Conservation (phyloP, 2,329 filamentous ascomycete species). For the Pseudocercospora pini-densiflorae region DNA sequence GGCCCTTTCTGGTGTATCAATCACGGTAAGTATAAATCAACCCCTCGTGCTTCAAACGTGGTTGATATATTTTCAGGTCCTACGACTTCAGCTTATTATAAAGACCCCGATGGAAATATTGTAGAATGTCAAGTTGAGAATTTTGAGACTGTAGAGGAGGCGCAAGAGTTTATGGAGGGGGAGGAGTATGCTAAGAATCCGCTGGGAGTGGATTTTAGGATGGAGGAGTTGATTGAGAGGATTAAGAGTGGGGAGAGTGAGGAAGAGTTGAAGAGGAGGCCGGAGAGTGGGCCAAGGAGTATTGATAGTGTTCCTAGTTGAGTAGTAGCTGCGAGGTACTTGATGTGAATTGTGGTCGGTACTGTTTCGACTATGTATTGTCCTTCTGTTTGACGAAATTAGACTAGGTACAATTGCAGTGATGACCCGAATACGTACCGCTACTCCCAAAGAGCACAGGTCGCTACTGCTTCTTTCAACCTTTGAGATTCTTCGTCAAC, state of each 20-base stretch:
- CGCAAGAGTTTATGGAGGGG: slow-evolving; percentile 46
- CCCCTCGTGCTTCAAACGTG: too few relatives aligned
- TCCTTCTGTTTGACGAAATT: too few relatives aligned
- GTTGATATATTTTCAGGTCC: too few relatives aligned
- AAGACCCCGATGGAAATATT: slow-evolving; percentile 32
- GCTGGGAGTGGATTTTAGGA: slow-evolving; percentile 10
- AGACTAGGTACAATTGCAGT: too few relatives aligned
- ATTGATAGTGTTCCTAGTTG: slow-evolving; percentile 3
- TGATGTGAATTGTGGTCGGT: too few relatives aligned
- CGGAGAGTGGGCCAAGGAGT: slow-evolving; percentile 2
- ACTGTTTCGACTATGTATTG: too few relatives aligned
- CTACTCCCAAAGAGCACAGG: too few relatives aligned
- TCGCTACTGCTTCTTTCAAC: too few relatives aligned
- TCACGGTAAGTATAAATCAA: too few relatives aligned
- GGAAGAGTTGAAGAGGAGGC: slow-evolving; percentile 5
- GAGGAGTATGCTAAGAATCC: slow-evolving; percentile 7
- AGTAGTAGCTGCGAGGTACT: too few relatives aligned
- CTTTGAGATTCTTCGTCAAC: too few relatives aligned
- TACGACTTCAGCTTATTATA: slow-evolving; percentile 30
- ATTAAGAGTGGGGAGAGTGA: slow-evolving; percentile 9
- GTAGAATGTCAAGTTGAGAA: slow-evolving; percentile 29
- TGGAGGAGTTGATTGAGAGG: slow-evolving; percentile 4
- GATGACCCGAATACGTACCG: too few relatives aligned
- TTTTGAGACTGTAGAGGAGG: slow-evolving; percentile 37
- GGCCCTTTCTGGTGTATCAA: slow-evolving; percentile 31